A percentile compares a stretch with the other conserved stretches of the same genome.
These are phyloP conservation scores for Boletus bicolor DNA, from an alignment of 768 basidiomycete species.

Conservation along the genomic window DNA sequence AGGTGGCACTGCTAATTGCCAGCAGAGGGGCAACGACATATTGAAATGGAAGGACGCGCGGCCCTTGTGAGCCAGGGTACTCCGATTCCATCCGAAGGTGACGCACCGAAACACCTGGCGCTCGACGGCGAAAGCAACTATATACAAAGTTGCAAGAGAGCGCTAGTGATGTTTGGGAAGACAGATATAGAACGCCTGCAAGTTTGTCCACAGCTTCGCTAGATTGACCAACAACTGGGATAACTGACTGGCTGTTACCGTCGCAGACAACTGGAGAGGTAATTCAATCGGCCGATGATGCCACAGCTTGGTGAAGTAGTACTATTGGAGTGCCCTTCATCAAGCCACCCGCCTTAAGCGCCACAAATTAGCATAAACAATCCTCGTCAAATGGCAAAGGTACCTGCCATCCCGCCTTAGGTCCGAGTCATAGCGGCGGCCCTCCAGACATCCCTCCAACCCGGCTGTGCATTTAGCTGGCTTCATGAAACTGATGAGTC, in stretches of 20 bases:
- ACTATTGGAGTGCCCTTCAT: too few relatives aligned
- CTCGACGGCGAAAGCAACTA: too few relatives aligned
- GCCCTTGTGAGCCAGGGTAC: not conserved
- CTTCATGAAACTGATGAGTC: not conserved
- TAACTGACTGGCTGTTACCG: not conserved
- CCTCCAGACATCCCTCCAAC: too few relatives aligned
- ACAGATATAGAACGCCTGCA: not conserved
- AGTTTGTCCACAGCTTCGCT: not conserved
- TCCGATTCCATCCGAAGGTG: not conserved
- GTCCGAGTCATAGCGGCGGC: too few relatives aligned
- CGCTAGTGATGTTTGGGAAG: not conserved
- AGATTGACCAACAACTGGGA: not conserved
- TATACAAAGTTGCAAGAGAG: not conserved
- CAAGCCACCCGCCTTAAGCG: not conserved
- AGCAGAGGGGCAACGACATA: too few relatives aligned
- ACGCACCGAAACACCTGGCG: not conserved
- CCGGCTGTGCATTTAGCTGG: too few relatives aligned
- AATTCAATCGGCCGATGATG: not conserved
- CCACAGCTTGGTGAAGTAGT: not conserved
- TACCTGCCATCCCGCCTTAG: too few relatives aligned
- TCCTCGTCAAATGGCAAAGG: not conserved
- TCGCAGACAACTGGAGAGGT: too few relatives aligned
- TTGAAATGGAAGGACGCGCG: not conserved
- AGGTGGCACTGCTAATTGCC: too few relatives aligned
- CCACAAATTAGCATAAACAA: not conserved